phyloP scores from a whole-genome alignment of 169 alveolate species.

The Cryptosporidium canis region DNA sequence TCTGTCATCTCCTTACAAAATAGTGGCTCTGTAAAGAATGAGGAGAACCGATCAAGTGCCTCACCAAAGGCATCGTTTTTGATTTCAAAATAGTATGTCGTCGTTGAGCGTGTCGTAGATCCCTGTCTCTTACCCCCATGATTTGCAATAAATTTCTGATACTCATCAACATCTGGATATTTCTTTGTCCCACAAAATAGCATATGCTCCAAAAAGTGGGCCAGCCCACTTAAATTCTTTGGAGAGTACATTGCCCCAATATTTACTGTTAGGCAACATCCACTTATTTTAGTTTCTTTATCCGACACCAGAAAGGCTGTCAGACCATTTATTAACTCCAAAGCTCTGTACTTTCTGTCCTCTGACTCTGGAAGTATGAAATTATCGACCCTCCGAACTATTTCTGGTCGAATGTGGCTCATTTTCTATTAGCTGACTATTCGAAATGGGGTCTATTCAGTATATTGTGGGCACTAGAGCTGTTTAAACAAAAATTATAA shows the following conservation, averaged over 20 bases:
- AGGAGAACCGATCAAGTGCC: slow-evolving; percentile 81
- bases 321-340: slow-evolving; percentile 25
- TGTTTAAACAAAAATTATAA: no score
- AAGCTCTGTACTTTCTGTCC: slow-evolving; percentile 42
- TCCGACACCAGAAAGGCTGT: slow-evolving; percentile 61
- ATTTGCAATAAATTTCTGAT: slow-evolving; percentile 73
- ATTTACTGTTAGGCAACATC: slow-evolving; percentile 75
- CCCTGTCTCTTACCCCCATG: slow-evolving; percentile 87
- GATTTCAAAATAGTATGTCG: slow-evolving; percentile 85
- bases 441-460: neutral
- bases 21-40: slow-evolving; percentile 82
- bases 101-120: slow-evolving; percentile 76
- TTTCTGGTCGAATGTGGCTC: neutral
- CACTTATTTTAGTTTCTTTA: slow-evolving; percentile 64
- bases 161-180: slow-evolving; percentile 84
- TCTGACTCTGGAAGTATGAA: slow-evolving; percentile 45
- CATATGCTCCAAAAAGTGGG: slow-evolving; percentile 90
- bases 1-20: slow-evolving; percentile 79
- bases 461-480: neutral
- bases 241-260: slow-evolving; percentile 87
- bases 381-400: neutral
- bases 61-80: slow-evolving; percentile 77
- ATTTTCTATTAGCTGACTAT: neutral
- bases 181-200: slow-evolving; percentile 86
- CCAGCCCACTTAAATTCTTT: slow-evolving; percentile 84